These are phyloP conservation scores for Venturia effusa DNA, from an alignment of 2,329 filamentous ascomycete species.

Conservation along the genomic window DNA sequence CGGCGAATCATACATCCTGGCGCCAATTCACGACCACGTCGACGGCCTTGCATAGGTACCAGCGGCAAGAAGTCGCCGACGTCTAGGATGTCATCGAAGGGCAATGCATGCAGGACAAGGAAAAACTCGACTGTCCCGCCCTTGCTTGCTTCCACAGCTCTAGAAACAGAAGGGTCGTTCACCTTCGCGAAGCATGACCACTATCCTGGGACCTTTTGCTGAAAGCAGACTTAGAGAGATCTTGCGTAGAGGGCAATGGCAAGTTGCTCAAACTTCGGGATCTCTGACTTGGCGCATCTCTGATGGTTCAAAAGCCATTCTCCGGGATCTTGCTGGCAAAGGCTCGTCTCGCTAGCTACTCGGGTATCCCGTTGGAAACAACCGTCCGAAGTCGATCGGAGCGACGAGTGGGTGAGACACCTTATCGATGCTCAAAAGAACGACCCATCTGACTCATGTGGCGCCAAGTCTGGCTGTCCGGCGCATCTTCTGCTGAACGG, in stretches of 20 bases:
- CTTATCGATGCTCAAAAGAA: too few relatives aligned
- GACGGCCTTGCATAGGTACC: background rate
- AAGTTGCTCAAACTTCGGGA: background rate
- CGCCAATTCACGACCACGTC: background rate
- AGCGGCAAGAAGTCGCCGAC: background rate
- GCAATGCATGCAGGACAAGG: background rate
- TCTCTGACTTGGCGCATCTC: background rate
- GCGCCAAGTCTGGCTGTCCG: background rate
- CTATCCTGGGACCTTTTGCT: background rate
- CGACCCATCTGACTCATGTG: too few relatives aligned
- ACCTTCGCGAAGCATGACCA: background rate
- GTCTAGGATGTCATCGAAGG: background rate
- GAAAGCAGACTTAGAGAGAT: background rate
- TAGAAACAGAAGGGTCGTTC: background rate
- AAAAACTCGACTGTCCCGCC: background rate
- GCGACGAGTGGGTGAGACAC: background rate
- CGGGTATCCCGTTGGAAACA: background rate
- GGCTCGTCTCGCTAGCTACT: background rate
- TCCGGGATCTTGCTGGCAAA: background rate
- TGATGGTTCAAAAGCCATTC: background rate
- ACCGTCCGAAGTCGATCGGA: background rate
- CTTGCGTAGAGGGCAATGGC: background rate
- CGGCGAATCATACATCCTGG: background rate
- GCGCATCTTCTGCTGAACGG: background rate
- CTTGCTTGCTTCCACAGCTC: slow-evolving; percentile 1